Base-by-base conservation (phyloP, 148 eudicot species). In the Rhododendron henanense region DNA sequence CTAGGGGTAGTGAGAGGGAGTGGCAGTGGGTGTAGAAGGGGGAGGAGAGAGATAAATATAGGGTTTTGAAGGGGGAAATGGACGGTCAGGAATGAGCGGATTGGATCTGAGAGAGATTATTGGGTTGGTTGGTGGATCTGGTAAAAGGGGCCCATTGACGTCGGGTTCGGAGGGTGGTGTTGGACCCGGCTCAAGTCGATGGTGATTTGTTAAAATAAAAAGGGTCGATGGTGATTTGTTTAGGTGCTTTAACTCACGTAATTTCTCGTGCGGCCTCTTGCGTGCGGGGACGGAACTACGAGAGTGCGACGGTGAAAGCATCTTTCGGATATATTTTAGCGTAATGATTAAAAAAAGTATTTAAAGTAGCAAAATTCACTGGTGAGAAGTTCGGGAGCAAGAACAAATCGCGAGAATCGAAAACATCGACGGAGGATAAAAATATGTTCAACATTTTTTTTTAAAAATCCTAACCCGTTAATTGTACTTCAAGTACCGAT, bases 41-140 rank as follows among this genome's bases (percentile, higher is more conserved):
- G 39, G 82, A 16, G 48, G 83, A 59, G 10, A 84, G 85, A 89
- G 84, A 39, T 87, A 87, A 93, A 92, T 85, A 93, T 91, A 94
- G 91, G 86, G 75, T 25, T 87, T 87, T 87, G 39, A 82, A 41
- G 37, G 21, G 41, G 39, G n/a, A 76, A 35, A 82, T 74, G 86
- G 83, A 89, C 91, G 92, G 93, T 83, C 11, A 14, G 33, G 92
- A 93, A 89, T 84, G 65, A 35, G 2, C 50, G 81, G 81, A 50
- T n/a, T 51, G 33, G 65, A 33, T 48, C 65, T 48, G 78, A 35
- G 35, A n/a, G 61, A 25, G 19, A 48, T 3, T 44, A 28, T 48
- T 25, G 14, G 79, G 63, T 73, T 48, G 51, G 57, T 48, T 48
- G 82, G 82, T 48, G 57, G 41, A 77, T 79, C 53, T 44, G 51